phyloP scores from a whole-genome alignment of 1,139 yeast species.

The Magnusiomyces magnusii region DNA sequence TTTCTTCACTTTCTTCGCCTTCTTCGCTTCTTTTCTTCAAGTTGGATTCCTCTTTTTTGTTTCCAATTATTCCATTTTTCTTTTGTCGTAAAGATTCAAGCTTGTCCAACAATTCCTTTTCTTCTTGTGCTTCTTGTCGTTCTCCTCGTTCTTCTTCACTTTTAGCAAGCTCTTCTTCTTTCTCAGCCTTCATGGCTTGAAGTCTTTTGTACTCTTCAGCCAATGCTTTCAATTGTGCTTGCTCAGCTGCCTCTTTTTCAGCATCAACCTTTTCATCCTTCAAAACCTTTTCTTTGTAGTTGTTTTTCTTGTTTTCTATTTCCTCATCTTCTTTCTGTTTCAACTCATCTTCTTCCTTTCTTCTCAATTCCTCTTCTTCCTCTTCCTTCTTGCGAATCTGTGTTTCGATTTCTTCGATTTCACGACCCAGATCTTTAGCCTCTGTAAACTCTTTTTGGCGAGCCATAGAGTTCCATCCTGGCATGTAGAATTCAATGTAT shows the following conservation, averaged over 20 bases:
- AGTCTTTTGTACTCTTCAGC: background rate
- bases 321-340: constrained; percentile 5
- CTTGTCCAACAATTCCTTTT: background rate
- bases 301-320: constrained; percentile 3
- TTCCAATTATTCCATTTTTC: background rate
- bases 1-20: background rate
- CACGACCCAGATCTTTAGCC: constrained; percentile 13
- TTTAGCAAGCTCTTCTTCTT: background rate
- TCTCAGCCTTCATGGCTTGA: background rate
- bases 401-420: constrained; percentile 1
- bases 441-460: constrained; percentile 15
- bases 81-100: background rate
- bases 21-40: background rate
- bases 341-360: constrained; percentile 1
- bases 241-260: background rate
- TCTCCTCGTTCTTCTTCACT: background rate
- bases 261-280: background rate
- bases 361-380: constrained; percentile 3
- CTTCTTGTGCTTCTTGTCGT: background rate
- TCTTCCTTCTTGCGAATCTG: constrained; percentile 7
- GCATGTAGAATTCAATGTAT: constrained; percentile 18
- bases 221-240: background rate
- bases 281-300: background rate
- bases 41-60: background rate
- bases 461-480: constrained; percentile 21